A percentile compares a stretch with the other conserved stretches of the same genome.
Evolutionary conservation across 169 alveolate genomes (phyloP).

Genomic region (Plasmodium falciparum): DNA sequence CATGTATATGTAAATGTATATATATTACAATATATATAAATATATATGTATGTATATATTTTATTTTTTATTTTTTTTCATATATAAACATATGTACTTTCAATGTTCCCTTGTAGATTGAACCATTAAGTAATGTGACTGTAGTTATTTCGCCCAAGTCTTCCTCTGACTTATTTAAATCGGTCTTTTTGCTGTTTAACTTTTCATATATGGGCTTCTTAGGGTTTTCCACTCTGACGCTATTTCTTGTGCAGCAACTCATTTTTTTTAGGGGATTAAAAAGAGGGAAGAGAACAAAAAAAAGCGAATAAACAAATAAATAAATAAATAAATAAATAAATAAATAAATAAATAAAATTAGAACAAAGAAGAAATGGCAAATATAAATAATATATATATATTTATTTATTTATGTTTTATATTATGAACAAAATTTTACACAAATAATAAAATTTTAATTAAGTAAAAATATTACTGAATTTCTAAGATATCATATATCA

Average conservation of each 20-base stretch:
- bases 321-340: too few species aligned
- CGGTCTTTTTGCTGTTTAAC: not conserved
- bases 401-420: too few species aligned
- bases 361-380: too few species aligned
- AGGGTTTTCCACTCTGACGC: constrained; percentile 18
- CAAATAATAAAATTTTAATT: too few species aligned
- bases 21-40: too few species aligned
- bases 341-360: not conserved
- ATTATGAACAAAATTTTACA: too few species aligned
- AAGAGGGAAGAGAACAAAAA: not conserved
- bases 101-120: constrained; percentile 50
- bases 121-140: constrained; percentile 44
- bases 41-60: too few species aligned
- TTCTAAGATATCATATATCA: too few species aligned
- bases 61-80: not conserved
- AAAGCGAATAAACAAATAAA: not conserved
- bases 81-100: constrained; percentile 6
- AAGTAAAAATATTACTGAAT: too few species aligned
- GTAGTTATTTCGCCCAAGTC: not conserved
- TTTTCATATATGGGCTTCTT: constrained; percentile 3
- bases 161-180: constrained; percentile 3
- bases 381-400: too few species aligned
- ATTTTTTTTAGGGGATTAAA: constrained; percentile 1
- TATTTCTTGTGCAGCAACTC: constrained; percentile 35
- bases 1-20: too few species aligned